Evolutionary conservation across 177 flowering plant genomes (phyloP), one percentile per base, ranked within the genome.

Genomic region (Vitis hybrid): DNA sequence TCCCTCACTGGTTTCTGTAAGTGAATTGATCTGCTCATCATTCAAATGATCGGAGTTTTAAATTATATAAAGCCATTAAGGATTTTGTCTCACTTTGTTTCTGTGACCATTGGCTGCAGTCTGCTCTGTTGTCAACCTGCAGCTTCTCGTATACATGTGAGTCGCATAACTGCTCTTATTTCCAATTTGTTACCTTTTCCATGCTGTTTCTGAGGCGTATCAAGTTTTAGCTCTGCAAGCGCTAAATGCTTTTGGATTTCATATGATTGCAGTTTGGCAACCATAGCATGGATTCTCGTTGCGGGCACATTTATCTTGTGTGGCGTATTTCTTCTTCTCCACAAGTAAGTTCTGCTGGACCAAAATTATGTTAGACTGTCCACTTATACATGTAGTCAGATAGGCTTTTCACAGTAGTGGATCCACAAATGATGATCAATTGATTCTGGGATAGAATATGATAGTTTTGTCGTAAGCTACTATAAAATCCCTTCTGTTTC

Each of bases 261-360:
- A 3, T 62, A 29, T 76, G 70, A 20, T 57, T 82, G 81, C 86
- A 87, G 91, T 68, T 83, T 88, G 84, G 86, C 85, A 58, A 52
- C 85, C 31, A n/a, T 86, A 18, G 88, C 86, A 5, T 91, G 97
- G 97, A 70, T 90, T 66, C 84, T 91, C 10, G 87, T 91, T 33
- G 72, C 94, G 0, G 79, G 77, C 51, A 85, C 92, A 64, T 88
- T 88, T 72, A 66, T 91, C 45, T 73, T 90, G 66, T 83, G 89
- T 65, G 95, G 90, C 12, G 73, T 84, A 31, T 92, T 89, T 76
- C 87, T 92, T 33, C 77, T 87, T 74, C 82, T 90, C 66, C 89
- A 90, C 73, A 92, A 89, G 97, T 91, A 87, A 81, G 92, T 73
- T 60, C 55, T n/a, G 4, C 16, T 13, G 5, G 7, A 53, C 16